Percentiles rank a stretch among this genome's conserved stretches.
Evolutionary conservation across 768 basidiomycete species (phyloP).

Genomic region (Tylopilus cervinicoccineus): DNA sequence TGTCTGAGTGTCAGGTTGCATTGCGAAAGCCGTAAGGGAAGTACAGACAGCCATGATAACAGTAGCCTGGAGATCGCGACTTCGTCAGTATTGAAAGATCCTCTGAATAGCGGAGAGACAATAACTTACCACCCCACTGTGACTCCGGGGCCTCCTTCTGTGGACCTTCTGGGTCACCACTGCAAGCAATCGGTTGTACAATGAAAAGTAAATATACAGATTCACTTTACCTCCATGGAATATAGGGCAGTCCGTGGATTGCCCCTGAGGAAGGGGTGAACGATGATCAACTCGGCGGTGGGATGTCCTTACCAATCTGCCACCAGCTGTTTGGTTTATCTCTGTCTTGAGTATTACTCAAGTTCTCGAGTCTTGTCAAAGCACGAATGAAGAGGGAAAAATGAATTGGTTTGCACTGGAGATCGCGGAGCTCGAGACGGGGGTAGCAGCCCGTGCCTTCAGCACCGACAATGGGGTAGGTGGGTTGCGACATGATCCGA

Average conservation of each 20-base stretch:
- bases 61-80: constrained; percentile 12
- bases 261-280: constrained; percentile 2
- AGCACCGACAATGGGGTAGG: constrained; percentile 9
- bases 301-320: constrained; percentile 12
- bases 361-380: constrained; percentile 2
- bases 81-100: not conserved
- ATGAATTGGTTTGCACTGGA: constrained; percentile 7
- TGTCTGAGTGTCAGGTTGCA: constrained; percentile 4
- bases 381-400: constrained; percentile 20
- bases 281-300: not conserved
- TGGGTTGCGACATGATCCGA: constrained; percentile 9
- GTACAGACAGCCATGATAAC: constrained; percentile 17
- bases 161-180: constrained; percentile 16
- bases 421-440: constrained; percentile 17
- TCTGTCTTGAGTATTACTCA: not conserved
- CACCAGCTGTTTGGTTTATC: constrained; percentile 18
- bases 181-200: not conserved
- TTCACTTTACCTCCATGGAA: constrained; percentile 6
- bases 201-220: not conserved
- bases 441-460: constrained; percentile 2
- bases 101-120: not conserved
- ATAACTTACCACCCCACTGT: constrained; percentile 7
- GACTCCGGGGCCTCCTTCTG: constrained; percentile 5
- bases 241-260: constrained; percentile 18
- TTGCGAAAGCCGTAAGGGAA: not conserved